Base-by-base conservation (phyloP, 345 rosid genomes). In the Durio zibethinus region DNA sequence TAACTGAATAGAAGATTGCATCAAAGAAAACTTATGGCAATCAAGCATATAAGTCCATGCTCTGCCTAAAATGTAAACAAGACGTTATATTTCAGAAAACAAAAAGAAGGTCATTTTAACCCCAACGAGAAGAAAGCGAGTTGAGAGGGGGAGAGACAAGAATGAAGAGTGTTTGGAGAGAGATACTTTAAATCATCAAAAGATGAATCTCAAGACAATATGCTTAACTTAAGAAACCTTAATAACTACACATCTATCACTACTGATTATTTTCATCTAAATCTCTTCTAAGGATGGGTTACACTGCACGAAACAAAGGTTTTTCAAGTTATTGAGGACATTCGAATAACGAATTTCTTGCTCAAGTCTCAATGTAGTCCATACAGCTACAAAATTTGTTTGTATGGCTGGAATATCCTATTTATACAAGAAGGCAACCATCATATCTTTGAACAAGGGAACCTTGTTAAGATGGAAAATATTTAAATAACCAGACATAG, bases 401-500 rank as follows among this genome's bases (percentile, higher is more conserved):
- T 29, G 66, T 25, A 33, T 6, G 20, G 18, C 29, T 72, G 33
- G 23, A 72, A 33, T 33, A 72, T 52, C 45, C 61, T 31, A 50
- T 20, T 31, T 71, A 71, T 29, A 10, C 18, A 71, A 52, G 74
- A 70, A 48, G 61, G 60, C 18, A 23, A 43, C 35, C 15, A 45
- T 31, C 40, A 36, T 36, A 48, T 73, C 48, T 1, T 36, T 56
- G 53, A 53, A 64, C 21, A 62, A 11, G 27, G 21, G 59, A 29
- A 40, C 62, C 73, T 76, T 38, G 53, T 2, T 23, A 60, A 31
- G 31, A 74, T 47, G 57, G 11, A 42, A 69, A 21, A 5, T 31
- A 72, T 25, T 11, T 16, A 63, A 60, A 83, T 43, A 16, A 77
- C 29, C 43, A 77, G 74, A 57, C 38, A 60, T 47, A 64, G 60